A percentile compares a stretch with the other conserved stretches of the same genome.
These are phyloP conservation scores for Penicillium lagena DNA, from an alignment of 495 filamentous ascomycete genomes.

Conservation along the genomic window DNA sequence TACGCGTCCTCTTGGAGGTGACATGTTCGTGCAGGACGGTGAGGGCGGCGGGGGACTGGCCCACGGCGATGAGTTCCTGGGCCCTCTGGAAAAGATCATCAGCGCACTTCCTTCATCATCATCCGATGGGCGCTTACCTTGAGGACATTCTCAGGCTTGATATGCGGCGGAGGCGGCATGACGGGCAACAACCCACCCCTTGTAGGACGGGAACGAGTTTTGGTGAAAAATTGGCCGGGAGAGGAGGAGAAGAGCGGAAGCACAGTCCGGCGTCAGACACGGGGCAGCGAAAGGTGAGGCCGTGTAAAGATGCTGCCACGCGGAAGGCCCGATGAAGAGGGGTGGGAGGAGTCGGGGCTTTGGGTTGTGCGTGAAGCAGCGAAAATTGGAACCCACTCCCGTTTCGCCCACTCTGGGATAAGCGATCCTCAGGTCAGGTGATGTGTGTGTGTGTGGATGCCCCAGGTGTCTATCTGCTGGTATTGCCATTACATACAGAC, in stretches of 20 bases:
- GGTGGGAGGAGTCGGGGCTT: slow-evolving; percentile 21
- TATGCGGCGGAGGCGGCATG: slow-evolving; percentile 94
- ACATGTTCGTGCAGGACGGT: slow-evolving; percentile 98
- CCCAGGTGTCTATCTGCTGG: too few relatives aligned
- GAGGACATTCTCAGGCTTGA: slow-evolving; percentile 97
- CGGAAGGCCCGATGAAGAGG: slow-evolving; percentile 27
- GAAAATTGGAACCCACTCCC: slow-evolving; percentile 25
- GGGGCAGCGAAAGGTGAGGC: slow-evolving; percentile 18
- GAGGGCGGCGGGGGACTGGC: slow-evolving; percentile 85
- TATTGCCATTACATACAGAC: too few relatives aligned
- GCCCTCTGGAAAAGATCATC: slow-evolving; percentile 56
- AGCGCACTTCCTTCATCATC: slow-evolving; percentile 4
- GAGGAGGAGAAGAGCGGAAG: slow-evolving; percentile 1
- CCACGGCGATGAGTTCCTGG: slow-evolving; percentile 96
- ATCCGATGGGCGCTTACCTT: slow-evolving; percentile 48
- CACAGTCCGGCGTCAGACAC: slow-evolving; percentile 8
- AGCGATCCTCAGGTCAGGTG: slow-evolving; percentile 29
- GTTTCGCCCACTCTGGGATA: slow-evolving; percentile 32
- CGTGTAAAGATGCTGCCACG: slow-evolving; percentile 33
- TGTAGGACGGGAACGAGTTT: slow-evolving; percentile 9
- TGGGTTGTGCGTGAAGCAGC: slow-evolving; percentile 36
- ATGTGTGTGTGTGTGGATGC: slow-evolving; percentile 4
- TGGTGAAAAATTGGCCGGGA: background rate
- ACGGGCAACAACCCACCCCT: slow-evolving; percentile 41
- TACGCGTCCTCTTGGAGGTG: slow-evolving; percentile 93